These are phyloP conservation scores for Galerina marginata DNA, from an alignment of 768 basidiomycete genomes.

Conservation along the genomic window DNA sequence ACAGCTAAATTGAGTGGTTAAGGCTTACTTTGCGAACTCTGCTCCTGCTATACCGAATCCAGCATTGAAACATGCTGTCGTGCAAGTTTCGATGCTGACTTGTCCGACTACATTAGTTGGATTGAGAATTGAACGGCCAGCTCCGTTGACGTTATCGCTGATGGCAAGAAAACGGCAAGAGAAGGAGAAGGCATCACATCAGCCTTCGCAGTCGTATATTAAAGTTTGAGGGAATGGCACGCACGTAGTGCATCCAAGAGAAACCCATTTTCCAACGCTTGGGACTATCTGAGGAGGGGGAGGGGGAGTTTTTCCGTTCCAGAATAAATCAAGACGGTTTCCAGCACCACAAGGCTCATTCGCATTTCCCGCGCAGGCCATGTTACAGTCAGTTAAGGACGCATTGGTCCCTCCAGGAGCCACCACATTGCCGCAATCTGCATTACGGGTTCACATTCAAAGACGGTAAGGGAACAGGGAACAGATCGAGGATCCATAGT, in stretches of 20 bases:
- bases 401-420: constrained; percentile 50
- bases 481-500: neutral
- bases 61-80: constrained; percentile 61
- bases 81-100: constrained; percentile 62
- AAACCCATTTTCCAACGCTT: constrained; percentile 66
- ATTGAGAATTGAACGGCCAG: constrained; percentile 47
- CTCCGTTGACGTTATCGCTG: constrained; percentile 51
- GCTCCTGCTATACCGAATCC: constrained; percentile 47
- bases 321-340: constrained; percentile 64
- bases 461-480: neutral
- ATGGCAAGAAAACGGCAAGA: constrained; percentile 27
- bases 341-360: constrained; percentile 66
- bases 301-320: constrained; percentile 64
- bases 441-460: neutral
- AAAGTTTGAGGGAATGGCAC: constrained; percentile 11
- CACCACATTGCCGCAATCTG: constrained; percentile 70
- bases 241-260: constrained; percentile 77
- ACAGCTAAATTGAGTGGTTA: neutral
- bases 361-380: constrained; percentile 64
- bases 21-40: constrained; percentile 43
- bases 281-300: constrained; percentile 56
- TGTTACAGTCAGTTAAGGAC: constrained; percentile 59
- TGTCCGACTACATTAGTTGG: constrained; percentile 40
- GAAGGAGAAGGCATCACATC: neutral
- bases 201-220: neutral